Conservation (phyloP, 2,329 filamentous ascomycete species). For the Fusarium euwallaceae region DNA sequence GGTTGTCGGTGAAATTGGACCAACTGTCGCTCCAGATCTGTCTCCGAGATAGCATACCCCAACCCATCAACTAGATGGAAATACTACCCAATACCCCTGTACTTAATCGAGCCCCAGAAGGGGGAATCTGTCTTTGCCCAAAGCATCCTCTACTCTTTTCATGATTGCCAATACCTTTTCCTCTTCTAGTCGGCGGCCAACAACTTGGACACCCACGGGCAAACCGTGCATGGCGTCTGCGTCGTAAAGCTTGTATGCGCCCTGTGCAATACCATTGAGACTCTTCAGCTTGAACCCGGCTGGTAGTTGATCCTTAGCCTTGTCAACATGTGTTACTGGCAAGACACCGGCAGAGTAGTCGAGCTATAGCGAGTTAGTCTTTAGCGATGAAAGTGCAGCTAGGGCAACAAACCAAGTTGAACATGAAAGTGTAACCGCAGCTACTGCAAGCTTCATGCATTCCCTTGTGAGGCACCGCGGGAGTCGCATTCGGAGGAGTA, state of each 20-base stretch:
- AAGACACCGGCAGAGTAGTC: slow-evolving; percentile 89
- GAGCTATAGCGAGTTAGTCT: slow-evolving; percentile 63
- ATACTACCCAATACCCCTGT: neutral
- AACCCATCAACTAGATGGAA: neutral
- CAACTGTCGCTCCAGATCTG: neutral
- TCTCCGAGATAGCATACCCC: neutral
- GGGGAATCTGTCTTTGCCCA: slow-evolving; percentile 70
- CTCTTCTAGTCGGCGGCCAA: slow-evolving; percentile 84
- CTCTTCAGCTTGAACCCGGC: slow-evolving; percentile 69
- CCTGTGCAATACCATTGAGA: slow-evolving; percentile 83
- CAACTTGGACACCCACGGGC: slow-evolving; percentile 87
- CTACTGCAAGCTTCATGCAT: slow-evolving; percentile 89
- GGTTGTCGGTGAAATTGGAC: neutral
- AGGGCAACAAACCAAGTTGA: slow-evolving; percentile 77
- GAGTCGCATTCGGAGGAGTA: slow-evolving; percentile 89
- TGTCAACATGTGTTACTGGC: slow-evolving; percentile 88
- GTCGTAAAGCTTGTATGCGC: slow-evolving; percentile 90
- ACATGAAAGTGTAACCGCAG: slow-evolving; percentile 94
- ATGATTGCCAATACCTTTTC: slow-evolving; percentile 89
- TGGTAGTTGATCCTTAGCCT: slow-evolving; percentile 74
- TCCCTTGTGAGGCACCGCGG: slow-evolving; percentile 86
- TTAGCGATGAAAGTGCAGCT: no score
- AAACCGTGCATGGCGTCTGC: slow-evolving; percentile 86
- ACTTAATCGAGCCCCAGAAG: slow-evolving; percentile 62
- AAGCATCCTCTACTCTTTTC: slow-evolving; percentile 80